Evolutionary conservation across 2,329 filamentous ascomycete genomes (phyloP), one percentile per base, ranked within the genome.

Genomic region (Nemania sp.): DNA sequence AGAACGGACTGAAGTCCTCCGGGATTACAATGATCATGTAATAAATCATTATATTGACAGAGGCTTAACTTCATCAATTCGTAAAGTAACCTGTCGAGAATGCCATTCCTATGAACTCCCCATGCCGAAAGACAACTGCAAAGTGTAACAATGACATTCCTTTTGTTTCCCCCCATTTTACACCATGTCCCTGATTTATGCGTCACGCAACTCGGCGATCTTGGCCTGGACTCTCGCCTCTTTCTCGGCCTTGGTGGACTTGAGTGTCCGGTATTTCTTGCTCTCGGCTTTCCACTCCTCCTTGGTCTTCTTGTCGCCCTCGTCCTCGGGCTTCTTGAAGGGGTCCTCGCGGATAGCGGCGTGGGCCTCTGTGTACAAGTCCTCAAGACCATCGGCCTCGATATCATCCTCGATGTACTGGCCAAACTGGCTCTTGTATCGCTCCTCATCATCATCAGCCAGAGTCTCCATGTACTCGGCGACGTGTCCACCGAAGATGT

Each of bases 381-480:
- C 95, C 91, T 99, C 95, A 63, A 99, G 87, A 74, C 90, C 92
- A 75, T 97, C 95, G 68, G 95, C 93, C 85, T 98, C 94, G 70
- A 99, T 80, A 74, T 97, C 95, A 77, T 96, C 92, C 70, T 99
- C 94, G 72, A 97, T 90, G 87, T 99, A 99, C 83, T 95, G 90
- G 80, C 88, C 85, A 90, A 99, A 99, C 86, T 99, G 95, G 74
- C 87, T 88, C 87, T 94, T 94, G 91, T 92, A 99, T 79, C 95
- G 93, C 88, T 99, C 95, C 90, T 99, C 95, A 78, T 99, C 95
- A 78, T 99, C 95, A 75, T 99, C 95, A 82, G 95, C 95, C 69
- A 99, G 91, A 62, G 90, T 95, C 90, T 99, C 95, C 95, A 99
- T 99, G 89, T 99, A 99, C 88, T 99, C 95, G 72, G 94, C 93